Evolutionary conservation across 2,329 filamentous ascomycete genomes (phyloP), one percentile per base, ranked within the genome.

Genomic region (Pseudogymnoascus sp.): DNA sequence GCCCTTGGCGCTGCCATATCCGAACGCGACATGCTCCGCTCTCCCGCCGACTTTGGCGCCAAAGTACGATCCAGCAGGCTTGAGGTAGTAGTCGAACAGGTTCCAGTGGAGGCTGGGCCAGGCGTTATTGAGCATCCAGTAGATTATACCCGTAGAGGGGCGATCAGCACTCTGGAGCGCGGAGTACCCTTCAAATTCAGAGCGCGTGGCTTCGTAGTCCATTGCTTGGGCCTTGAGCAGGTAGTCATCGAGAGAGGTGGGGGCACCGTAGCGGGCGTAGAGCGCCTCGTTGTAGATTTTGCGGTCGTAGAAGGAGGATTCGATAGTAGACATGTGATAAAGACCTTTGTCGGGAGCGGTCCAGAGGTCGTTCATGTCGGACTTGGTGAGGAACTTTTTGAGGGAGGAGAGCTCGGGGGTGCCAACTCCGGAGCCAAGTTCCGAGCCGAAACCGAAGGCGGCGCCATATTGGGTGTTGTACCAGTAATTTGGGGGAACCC

Each of bases 31-130:
- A 55, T 85, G 82, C 67, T 87, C 83, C 1, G 72, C 16, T 0
- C 81, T 73, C 0, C 72, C 71, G 0, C 76, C 83, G 0, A 78
- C 71, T 69, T 87, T 86, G 14, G 79, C 77, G 2, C 85, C 85
- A 63, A 81, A 87, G 65, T 84, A 87, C 0, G 81, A 77, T 0
- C 83, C 85, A 0, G 78, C 80, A 0, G 84, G 80, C 22, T 79
- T 80, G 41, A 86, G 71, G 65, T 87, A 87, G 69, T 84, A 84
- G 66, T 87, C 85, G 68, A 86, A 86, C 5, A 86, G 72, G 61
- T 84, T 83, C 85, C 85, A 88, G 68, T 87, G 85, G 28, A 88
- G 73, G 62, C 78, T 82, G 0, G 85, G 85, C 84, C 84, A 88
- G 0, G 84, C 85, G 52, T 80, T 80, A 66, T 86, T 86, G 61